These are phyloP conservation scores for Alternaria burnsii DNA, from an alignment of 2,329 filamentous ascomycete species.

Conservation along the genomic window DNA sequence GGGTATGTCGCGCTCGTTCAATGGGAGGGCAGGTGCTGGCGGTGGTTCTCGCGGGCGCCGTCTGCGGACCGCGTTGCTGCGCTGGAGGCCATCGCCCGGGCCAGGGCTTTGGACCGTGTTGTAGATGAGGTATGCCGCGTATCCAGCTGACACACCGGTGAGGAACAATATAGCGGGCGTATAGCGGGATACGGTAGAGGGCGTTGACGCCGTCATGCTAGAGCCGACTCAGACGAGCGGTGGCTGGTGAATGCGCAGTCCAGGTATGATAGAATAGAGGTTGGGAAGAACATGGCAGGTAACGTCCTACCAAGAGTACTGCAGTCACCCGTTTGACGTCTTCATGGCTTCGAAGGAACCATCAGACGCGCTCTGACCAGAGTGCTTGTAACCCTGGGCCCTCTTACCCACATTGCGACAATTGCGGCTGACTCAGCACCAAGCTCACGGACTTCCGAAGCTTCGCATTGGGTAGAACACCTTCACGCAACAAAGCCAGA, in stretches of 20 bases:
- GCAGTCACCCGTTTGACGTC: constrained; percentile 24
- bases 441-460: constrained; percentile 16
- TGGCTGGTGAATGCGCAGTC: not conserved
- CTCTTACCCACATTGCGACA: constrained; percentile 3
- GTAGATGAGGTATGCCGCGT: constrained; percentile 68
- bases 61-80: constrained; percentile 73
- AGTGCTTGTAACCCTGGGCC: not conserved
- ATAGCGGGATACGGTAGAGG: constrained; percentile 50
- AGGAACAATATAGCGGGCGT: constrained; percentile 63
- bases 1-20: constrained; percentile 30
- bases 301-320: constrained; percentile 19
- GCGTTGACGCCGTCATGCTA: constrained; percentile 43
- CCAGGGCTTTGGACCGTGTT: constrained; percentile 42
- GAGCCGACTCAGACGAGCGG: constrained; percentile 1
- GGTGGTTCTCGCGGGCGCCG: constrained; percentile 36
- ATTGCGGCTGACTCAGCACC: constrained; percentile 17
- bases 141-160: constrained; percentile 65
- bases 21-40: constrained; percentile 22
- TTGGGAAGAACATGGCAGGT: constrained; percentile 9
- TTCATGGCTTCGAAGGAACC: constrained; percentile 13
- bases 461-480: constrained; percentile 14
- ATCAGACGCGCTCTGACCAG: constrained; percentile 8
- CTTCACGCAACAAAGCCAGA: not conserved
- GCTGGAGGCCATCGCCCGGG: constrained; percentile 58
- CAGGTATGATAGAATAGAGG: constrained; percentile 7